Conservation (phyloP, 2,329 filamentous ascomycete species). For the Fusarium sacchari region DNA sequence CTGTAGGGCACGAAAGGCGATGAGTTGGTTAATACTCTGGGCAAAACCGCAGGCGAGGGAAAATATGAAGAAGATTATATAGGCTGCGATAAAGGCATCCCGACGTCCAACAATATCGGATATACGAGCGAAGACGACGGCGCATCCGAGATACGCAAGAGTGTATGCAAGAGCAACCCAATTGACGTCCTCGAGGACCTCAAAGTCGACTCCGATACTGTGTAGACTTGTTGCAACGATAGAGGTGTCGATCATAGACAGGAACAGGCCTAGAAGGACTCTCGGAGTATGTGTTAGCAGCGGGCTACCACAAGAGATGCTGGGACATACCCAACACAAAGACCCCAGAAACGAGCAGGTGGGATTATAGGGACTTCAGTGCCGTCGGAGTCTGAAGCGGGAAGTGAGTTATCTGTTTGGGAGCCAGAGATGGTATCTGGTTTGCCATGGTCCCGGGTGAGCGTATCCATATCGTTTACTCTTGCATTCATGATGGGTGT, state of each 20-base stretch:
- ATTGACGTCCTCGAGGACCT: conserved; percentile 56
- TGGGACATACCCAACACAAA: conserved; percentile 47
- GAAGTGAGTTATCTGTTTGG: neutral
- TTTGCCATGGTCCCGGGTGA: neutral
- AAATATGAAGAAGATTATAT: conserved; percentile 64
- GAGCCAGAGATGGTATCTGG: neutral
- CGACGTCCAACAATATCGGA: conserved; percentile 66
- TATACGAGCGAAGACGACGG: conserved; percentile 64
- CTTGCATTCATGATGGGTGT: neutral
- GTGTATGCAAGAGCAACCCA: conserved; percentile 68
- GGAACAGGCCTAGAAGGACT: conserved; percentile 62
- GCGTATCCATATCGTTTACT: neutral
- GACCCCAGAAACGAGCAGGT: conserved; percentile 47
- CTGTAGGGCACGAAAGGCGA: conserved; percentile 60
- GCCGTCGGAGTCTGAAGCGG: neutral
- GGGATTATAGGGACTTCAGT: conserved; percentile 37
- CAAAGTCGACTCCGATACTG: conserved; percentile 63
- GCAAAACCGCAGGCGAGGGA: conserved; percentile 63
- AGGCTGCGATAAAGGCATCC: conserved; percentile 60
- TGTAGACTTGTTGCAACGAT: conserved; percentile 69
- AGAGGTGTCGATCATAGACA: conserved; percentile 68
- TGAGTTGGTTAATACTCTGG: conserved; percentile 53
- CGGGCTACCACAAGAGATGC: neutral
- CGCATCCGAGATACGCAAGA: conserved; percentile 65
- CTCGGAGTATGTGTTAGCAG: conserved; percentile 44